Evolutionary conservation across 1,284 basidiomycete genomes (phyloP).

Genomic region (Ustilago tritici): DNA sequence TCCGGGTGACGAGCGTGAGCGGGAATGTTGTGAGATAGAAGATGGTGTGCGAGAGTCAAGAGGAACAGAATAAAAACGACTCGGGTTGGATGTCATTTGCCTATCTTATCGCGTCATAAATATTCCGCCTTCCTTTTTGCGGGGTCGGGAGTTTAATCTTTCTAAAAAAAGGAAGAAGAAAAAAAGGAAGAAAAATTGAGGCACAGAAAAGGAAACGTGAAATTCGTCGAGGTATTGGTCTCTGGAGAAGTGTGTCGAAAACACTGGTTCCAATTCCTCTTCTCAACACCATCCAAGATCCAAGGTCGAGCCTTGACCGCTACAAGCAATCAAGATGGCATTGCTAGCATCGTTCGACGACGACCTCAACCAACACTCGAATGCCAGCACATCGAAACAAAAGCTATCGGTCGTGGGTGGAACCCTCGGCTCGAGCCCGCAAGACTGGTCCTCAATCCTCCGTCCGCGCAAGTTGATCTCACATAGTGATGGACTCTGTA

Average conservation of each 20-base stretch:
- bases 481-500: conserved; percentile 37
- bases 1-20: neutral
- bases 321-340: neutral
- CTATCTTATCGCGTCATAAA: conserved; percentile 24
- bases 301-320: neutral
- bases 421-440: neutral
- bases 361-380: neutral
- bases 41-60: conserved; percentile 6
- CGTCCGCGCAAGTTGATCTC: conserved; percentile 8
- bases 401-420: neutral
- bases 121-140: neutral
- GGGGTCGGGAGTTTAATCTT: neutral
- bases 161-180: neutral
- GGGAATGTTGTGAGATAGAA: neutral
- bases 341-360: neutral
- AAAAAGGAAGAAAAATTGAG: neutral
- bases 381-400: neutral
- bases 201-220: neutral
- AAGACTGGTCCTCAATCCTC: neutral
- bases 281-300: neutral
- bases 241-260: neutral
- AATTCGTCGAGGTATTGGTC: neutral
- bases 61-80: neutral
- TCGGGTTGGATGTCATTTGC: conserved; percentile 3
- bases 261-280: neutral